Evolutionary conservation across 768 basidiomycete species (phyloP).

Genomic region (Boletus rufocinnamomeus): DNA sequence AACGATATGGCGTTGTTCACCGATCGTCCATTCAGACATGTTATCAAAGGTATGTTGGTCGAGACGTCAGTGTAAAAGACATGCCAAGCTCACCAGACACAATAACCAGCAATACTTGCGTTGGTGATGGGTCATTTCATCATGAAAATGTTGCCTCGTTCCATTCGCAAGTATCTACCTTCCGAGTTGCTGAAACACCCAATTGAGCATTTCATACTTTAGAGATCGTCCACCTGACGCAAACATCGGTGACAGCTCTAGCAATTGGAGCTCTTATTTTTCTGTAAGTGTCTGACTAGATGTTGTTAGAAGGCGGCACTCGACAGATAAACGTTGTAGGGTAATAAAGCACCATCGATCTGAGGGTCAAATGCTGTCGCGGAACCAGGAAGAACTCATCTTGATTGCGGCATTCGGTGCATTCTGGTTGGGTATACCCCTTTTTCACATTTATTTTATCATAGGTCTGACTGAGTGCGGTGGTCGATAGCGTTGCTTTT

Average conservation of each 20-base stretch:
- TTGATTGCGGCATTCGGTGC: conserved; percentile 71
- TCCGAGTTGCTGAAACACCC: not conserved
- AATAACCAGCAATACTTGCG: conserved; percentile 45
- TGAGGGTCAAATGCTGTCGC: conserved; percentile 59
- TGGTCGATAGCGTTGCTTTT: conserved; percentile 41
- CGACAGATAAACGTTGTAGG: conserved; percentile 37
- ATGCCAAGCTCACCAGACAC: conserved; percentile 13
- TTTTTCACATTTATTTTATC: not conserved
- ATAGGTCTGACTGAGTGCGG: conserved; percentile 6
- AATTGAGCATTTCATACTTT: conserved; percentile 17
- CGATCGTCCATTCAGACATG: conserved; percentile 37
- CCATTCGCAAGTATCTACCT: conserved; percentile 32
- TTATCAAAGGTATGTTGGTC: conserved; percentile 31
- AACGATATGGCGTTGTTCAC: conserved; percentile 34
- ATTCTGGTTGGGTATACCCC: conserved; percentile 70
- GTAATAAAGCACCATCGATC: conserved; percentile 66
- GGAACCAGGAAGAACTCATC: conserved; percentile 71
- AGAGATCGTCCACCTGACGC: conserved; percentile 69
- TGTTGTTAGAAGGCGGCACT: not conserved
- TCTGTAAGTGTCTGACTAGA: conserved; percentile 48
- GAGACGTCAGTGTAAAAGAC: not conserved
- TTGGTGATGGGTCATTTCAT: conserved; percentile 51
- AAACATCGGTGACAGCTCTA: conserved; percentile 71
- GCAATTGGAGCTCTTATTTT: conserved; percentile 65
- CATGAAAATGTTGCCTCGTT: conserved; percentile 48